A percentile compares a stretch with the other conserved stretches of the same genome.
Conservation (phyloP, 23 red algal genomes). For the Cyanidioschyzon merolae region DNA sequence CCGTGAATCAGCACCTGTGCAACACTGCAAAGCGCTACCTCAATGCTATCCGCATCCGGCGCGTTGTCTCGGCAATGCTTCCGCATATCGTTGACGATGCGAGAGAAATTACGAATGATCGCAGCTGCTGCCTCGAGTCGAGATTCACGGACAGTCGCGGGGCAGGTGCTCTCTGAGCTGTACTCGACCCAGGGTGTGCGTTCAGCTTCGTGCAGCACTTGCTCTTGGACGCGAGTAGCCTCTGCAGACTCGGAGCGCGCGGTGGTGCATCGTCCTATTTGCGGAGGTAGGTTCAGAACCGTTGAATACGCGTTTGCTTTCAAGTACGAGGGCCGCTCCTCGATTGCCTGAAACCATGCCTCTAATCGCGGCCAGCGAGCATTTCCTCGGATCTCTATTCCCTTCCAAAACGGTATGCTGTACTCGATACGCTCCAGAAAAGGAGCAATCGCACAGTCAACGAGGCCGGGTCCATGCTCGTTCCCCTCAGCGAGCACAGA, state of each 20-base stretch:
- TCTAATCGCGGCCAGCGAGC: slow-evolving; percentile 28
- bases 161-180: slow-evolving; percentile 29
- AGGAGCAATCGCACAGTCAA: slow-evolving; percentile 23
- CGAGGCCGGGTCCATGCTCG: slow-evolving; percentile 33
- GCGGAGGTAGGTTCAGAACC: slow-evolving; percentile 61
- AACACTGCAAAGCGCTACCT: background rate
- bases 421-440: slow-evolving; percentile 53
- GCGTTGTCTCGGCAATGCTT: background rate
- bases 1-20: background rate
- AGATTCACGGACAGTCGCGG: slow-evolving; percentile 2
- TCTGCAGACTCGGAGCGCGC: background rate
- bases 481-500: slow-evolving; percentile 27
- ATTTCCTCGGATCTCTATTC: slow-evolving; percentile 37
- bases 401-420: slow-evolving; percentile 50
- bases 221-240: background rate
- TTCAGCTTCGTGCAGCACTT: background rate
- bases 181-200: background rate
- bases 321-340: slow-evolving; percentile 26
- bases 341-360: slow-evolving; percentile 46
- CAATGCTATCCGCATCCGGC: background rate
- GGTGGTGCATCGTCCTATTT: slow-evolving; percentile 47
- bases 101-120: slow-evolving; percentile 35
- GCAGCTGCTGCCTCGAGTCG: slow-evolving; percentile 46
- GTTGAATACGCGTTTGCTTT: slow-evolving; percentile 20
- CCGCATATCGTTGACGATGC: slow-evolving; percentile 40